Percentiles rank a stretch among this genome's conserved stretches.
Conservation (phyloP, 768 basidiomycete species). For the Kwoniella shandongensis region DNA sequence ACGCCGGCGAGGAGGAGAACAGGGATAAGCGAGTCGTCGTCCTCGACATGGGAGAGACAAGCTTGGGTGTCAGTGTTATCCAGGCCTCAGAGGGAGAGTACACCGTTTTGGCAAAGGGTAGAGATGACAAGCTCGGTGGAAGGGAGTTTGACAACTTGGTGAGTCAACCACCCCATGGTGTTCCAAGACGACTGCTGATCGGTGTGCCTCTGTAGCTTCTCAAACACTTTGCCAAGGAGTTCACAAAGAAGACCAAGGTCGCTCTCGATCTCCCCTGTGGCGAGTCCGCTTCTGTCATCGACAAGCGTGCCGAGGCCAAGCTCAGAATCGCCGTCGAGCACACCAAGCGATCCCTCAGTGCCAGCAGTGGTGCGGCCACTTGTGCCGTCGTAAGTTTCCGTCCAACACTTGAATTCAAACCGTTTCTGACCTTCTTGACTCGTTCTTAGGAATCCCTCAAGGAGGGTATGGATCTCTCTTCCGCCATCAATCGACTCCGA, state of each 20-base stretch:
- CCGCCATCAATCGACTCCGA: constrained; percentile 59
- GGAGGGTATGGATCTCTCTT: constrained; percentile 87
- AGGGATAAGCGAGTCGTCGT: constrained; percentile 54
- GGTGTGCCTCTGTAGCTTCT: constrained; percentile 64
- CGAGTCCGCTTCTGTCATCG: constrained; percentile 62
- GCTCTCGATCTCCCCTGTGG: constrained; percentile 62
- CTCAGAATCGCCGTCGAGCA: constrained; percentile 88
- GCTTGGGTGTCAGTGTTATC: constrained; percentile 50
- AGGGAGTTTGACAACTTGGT: constrained; percentile 55
- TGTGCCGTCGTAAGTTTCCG: constrained; percentile 71
- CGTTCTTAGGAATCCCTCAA: constrained; percentile 64
- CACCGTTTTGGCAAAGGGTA: constrained; percentile 51
- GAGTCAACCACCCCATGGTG: constrained; percentile 10
- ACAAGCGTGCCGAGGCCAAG: constrained; percentile 88
- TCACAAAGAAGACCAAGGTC: constrained; percentile 90
- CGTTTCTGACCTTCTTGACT: background rate
- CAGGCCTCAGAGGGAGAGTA: constrained; percentile 53
- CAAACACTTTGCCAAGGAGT: constrained; percentile 90
- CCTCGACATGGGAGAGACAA: constrained; percentile 55
- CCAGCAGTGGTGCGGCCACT: constrained; percentile 80
- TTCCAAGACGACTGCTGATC: background rate
- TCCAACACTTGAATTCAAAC: background rate
- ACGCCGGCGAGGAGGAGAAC: constrained; percentile 51
- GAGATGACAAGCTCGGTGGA: constrained; percentile 54
- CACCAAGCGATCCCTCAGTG: constrained; percentile 88